Conservation (phyloP, 352 stramenopile genomes). For the Hyaloperonospora arabidopsidis region DNA sequence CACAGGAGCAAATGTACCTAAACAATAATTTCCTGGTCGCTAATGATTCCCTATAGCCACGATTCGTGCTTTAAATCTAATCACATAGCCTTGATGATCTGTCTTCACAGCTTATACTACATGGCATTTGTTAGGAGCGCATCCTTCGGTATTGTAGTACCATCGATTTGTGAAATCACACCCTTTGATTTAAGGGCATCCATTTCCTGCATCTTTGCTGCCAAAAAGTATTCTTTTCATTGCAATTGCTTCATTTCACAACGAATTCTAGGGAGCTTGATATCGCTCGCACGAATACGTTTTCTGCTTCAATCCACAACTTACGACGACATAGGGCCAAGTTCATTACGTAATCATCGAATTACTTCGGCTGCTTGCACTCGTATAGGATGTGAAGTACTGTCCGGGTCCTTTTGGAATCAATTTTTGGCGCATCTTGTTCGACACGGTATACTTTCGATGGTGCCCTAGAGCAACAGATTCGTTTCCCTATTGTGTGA, state of each 20-base stretch:
- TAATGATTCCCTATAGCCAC: background rate
- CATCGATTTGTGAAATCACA: slow-evolving; percentile 3
- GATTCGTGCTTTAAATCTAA: slow-evolving; percentile 1
- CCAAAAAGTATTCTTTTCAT: slow-evolving; percentile 1
- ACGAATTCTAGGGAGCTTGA: too few species aligned
- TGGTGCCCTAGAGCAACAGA: too few species aligned
- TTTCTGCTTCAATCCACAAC: too few species aligned
- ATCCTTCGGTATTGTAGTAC: slow-evolving; percentile 1
- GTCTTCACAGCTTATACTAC: slow-evolving; percentile 3
- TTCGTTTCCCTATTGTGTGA: too few species aligned
- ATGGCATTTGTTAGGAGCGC: background rate
- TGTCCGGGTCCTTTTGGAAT: too few species aligned
- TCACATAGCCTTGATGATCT: background rate
- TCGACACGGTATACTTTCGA: too few species aligned
- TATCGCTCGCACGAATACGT: too few species aligned
- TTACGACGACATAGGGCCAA: too few species aligned
- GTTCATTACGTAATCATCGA: too few species aligned
- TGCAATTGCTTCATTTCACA: background rate
- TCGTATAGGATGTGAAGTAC: too few species aligned
- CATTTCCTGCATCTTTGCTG: slow-evolving; percentile 5
- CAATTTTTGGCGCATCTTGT: too few species aligned
- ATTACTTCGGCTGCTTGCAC: too few species aligned
- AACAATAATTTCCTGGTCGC: slow-evolving; percentile 4
- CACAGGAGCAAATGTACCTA: background rate
- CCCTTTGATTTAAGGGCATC: slow-evolving; percentile 1